These are phyloP conservation scores for Huntiella omanensis DNA, from an alignment of 2,329 filamentous ascomycete species.

Conservation along the genomic window DNA sequence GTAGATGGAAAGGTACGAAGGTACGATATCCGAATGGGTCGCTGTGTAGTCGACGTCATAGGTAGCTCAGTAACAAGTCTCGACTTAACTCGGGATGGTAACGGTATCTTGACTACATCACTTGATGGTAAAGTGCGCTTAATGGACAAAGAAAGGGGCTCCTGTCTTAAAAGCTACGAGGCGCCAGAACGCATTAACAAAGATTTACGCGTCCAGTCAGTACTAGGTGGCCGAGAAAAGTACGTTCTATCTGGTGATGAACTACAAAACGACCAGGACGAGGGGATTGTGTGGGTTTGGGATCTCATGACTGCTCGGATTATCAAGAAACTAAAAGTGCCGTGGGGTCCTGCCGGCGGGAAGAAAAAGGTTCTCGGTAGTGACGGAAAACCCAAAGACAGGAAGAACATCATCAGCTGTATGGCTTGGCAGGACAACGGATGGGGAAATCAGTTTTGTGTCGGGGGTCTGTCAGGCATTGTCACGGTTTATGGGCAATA, in stretches of 20 bases:
- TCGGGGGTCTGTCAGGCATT: constrained; percentile 43
- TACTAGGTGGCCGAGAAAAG: constrained; percentile 57
- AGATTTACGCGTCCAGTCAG: constrained; percentile 54
- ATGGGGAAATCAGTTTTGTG: constrained; percentile 45
- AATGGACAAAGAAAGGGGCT: constrained; percentile 61
- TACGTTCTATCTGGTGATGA: constrained; percentile 72
- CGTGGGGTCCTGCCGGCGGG: constrained; percentile 34
- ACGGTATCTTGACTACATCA: constrained; percentile 53
- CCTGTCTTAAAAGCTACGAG: constrained; percentile 53
- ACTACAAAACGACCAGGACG: constrained; percentile 18
- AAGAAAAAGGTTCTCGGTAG: constrained; percentile 36
- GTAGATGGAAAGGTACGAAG: constrained; percentile 67
- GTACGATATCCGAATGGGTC: constrained; percentile 70
- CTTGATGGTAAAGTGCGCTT: constrained; percentile 62
- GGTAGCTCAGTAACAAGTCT: constrained; percentile 58
- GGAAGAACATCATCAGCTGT: constrained; percentile 41
- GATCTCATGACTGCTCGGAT: constrained; percentile 59
- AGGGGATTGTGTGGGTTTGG: constrained; percentile 58
- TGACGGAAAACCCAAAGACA: constrained; percentile 40
- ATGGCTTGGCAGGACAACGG: constrained; percentile 43
- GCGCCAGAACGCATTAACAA: constrained; percentile 41
- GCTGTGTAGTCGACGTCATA: constrained; percentile 50
- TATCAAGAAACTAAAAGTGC: constrained; percentile 39
- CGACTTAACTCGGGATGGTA: constrained; percentile 49
- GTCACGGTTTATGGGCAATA: constrained; percentile 40